Percentiles rank a stretch among this genome's conserved stretches.
These are phyloP conservation scores for Trapa bicornis DNA, from an alignment of 345 rosid species.

Conservation along the genomic window DNA sequence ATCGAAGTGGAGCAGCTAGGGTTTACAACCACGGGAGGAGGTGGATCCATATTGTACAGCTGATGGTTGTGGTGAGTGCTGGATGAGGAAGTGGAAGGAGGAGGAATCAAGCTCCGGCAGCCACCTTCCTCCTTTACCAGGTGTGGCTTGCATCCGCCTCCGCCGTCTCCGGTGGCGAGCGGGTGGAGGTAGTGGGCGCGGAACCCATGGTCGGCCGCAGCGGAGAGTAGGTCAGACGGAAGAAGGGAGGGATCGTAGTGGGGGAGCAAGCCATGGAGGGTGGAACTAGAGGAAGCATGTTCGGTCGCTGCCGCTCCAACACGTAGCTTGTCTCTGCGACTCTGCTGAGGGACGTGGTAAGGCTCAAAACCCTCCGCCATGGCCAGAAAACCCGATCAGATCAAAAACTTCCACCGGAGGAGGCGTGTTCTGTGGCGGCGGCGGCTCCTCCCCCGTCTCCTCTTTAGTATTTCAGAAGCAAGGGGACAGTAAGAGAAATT, in stretches of 20 bases:
- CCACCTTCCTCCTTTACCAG: conserved; percentile 32
- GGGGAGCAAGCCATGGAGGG: conserved; percentile 23
- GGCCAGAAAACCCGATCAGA: conserved; percentile 11
- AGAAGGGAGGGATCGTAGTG: conserved; percentile 39
- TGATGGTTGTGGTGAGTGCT: conserved; percentile 8
- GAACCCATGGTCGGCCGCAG: conserved; percentile 1
- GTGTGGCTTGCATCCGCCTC: conserved; percentile 5
- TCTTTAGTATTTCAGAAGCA: too few species aligned
- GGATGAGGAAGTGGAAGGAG: not conserved
- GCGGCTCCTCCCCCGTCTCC: too few species aligned
- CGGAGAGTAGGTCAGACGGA: conserved; percentile 33
- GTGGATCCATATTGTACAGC: conserved; percentile 27
- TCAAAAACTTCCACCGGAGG: not conserved
- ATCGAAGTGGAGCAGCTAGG: conserved; percentile 25
- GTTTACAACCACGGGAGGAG: conserved; percentile 30
- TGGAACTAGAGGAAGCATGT: conserved; percentile 13
- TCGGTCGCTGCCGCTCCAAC: conserved; percentile 13
- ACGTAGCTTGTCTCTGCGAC: conserved; percentile 80
- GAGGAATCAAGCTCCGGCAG: conserved; percentile 19
- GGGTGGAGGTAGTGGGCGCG: conserved; percentile 26
- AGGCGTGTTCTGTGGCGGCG: too few species aligned
- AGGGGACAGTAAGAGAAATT: not conserved
- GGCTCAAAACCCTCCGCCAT: conserved; percentile 78
- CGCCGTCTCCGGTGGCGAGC: conserved; percentile 1
- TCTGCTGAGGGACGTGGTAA: conserved; percentile 89